phyloP scores from a whole-genome alignment of 352 stramenopile species.

The Globisporangium spinosum region DNA sequence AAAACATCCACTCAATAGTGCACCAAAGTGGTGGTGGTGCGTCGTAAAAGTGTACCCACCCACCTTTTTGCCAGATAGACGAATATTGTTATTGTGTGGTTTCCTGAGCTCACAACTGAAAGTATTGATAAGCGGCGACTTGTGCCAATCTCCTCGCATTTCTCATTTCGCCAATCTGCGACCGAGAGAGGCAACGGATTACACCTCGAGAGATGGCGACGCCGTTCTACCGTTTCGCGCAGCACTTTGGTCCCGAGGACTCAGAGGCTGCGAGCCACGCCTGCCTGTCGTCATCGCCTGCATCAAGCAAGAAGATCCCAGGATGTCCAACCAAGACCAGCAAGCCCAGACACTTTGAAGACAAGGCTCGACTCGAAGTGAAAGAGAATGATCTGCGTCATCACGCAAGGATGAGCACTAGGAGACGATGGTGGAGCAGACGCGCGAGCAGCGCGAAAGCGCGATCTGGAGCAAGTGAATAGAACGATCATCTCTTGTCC shows the following conservation, averaged over 20 bases:
- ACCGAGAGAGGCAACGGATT: background rate
- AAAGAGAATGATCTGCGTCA: background rate
- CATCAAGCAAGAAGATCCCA: background rate
- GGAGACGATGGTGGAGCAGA: background rate
- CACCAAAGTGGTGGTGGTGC: background rate
- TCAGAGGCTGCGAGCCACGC: background rate
- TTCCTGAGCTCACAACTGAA: background rate
- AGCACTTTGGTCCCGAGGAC: background rate
- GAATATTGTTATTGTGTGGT: background rate
- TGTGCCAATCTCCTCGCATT: too few relatives aligned
- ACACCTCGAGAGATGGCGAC: background rate
- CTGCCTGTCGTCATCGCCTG: background rate
- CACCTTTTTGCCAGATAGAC: background rate
- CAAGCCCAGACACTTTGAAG: background rate
- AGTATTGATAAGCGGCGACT: background rate
- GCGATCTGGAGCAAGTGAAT: background rate
- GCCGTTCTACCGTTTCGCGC: background rate
- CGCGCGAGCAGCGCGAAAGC: background rate
- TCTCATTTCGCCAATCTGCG: background rate
- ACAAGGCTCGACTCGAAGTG: background rate
- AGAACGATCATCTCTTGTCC: background rate
- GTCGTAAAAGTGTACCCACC: background rate
- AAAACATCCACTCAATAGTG: background rate
- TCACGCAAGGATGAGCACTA: background rate
- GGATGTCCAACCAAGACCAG: background rate